A percentile compares a stretch with the other conserved stretches of the same genome.
Conservation (phyloP, 257 asterid genomes). For the Cynanchum wilfordii region DNA sequence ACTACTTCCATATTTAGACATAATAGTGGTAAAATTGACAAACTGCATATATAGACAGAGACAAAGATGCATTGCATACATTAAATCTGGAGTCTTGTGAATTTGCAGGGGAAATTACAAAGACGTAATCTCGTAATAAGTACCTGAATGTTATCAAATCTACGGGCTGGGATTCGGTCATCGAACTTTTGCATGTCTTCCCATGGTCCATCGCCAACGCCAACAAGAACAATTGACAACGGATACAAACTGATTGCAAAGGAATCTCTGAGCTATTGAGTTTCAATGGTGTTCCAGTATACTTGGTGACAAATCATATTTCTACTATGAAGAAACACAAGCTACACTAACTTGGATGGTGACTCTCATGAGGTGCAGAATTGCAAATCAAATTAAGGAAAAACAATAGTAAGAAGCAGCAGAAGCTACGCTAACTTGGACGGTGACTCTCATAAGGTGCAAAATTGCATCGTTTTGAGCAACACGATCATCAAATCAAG, state of each 20-base stretch:
- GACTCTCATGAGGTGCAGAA: background rate
- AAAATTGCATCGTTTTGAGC: background rate
- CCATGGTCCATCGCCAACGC: constrained; percentile 97
- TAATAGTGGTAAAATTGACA: constrained; percentile 70
- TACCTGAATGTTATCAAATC: constrained; percentile 82
- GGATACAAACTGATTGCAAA: constrained; percentile 50
- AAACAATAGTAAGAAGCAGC: background rate
- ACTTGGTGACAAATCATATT: background rate
- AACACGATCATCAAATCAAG: background rate
- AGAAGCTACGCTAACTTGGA: background rate
- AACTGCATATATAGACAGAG: constrained; percentile 37
- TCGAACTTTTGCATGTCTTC: constrained; percentile 81
- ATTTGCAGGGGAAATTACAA: background rate
- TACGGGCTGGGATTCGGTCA: constrained; percentile 69
- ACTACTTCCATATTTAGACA: constrained; percentile 38
- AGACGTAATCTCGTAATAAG: background rate
- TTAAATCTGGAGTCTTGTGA: background rate
- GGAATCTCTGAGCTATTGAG: background rate
- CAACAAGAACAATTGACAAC: constrained; percentile 77
- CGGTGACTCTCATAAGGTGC: background rate
- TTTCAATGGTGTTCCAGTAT: background rate
- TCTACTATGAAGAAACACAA: background rate
- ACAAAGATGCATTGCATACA: constrained; percentile 4
- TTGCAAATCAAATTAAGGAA: background rate
- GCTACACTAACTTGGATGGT: background rate